Percentiles rank a stretch among this genome's conserved stretches.
Evolutionary conservation across 176 grass and related monocot species (phyloP).

Genomic region (Tillandsia fasciculata): DNA sequence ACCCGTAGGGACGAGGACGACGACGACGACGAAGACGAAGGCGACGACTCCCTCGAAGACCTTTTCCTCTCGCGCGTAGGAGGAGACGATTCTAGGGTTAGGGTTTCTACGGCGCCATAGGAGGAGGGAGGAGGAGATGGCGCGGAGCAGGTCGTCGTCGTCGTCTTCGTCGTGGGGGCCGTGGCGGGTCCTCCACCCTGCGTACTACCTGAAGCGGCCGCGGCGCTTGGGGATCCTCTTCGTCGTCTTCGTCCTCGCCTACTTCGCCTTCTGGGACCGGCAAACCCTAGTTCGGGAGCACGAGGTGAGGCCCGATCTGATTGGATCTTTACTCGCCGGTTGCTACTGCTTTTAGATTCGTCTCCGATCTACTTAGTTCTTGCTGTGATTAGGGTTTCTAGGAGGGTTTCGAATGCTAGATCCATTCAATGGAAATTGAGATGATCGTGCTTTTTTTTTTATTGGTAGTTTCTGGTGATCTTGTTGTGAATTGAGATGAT

Average conservation of each 20-base stretch:
- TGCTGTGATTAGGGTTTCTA: not conserved
- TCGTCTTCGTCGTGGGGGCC: slow-evolving; percentile 45
- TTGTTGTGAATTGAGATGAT: not conserved
- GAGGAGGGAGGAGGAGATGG: not conserved
- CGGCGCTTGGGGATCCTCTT: slow-evolving; percentile 86
- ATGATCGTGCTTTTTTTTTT: not conserved
- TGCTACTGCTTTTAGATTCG: not conserved
- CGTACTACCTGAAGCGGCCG: slow-evolving; percentile 93
- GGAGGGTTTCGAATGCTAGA: not conserved
- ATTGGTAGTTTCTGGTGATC: not conserved
- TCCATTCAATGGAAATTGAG: not conserved
- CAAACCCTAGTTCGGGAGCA: slow-evolving; percentile 76
- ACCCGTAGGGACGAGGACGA: too few species aligned
- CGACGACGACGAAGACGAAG: too few species aligned
- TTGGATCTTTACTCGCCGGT: not conserved
- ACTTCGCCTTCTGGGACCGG: slow-evolving; percentile 93
- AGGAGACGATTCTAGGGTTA: slow-evolving; percentile 27
- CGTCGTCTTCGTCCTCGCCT: slow-evolving; percentile 68
- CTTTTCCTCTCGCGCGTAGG: not conserved
- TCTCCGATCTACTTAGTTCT: not conserved
- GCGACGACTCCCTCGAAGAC: too few species aligned
- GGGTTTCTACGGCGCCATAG: slow-evolving; percentile 13
- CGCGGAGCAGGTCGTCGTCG: slow-evolving; percentile 29
- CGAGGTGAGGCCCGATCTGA: slow-evolving; percentile 40
- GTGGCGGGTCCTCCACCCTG: slow-evolving; percentile 82